Base-by-base conservation (phyloP, 1,284 basidiomycete genomes). In the Pseudozyma hubeiensis region DNA sequence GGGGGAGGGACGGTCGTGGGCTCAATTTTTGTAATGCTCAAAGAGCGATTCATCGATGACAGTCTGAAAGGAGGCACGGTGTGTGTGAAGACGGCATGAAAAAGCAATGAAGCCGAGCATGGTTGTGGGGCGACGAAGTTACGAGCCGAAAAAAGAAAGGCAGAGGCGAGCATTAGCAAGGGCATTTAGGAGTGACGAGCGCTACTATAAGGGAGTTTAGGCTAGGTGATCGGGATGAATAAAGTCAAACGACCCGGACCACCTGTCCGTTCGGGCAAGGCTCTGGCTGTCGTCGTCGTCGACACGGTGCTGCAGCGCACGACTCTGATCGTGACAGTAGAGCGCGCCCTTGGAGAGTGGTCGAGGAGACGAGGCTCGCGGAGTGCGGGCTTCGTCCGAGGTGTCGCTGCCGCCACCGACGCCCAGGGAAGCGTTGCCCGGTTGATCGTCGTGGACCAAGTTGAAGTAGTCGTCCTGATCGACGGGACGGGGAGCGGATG, bases 171-270 rank as follows among this genome's bases (percentile, higher is more conserved):
- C 43, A 44, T 44, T 44, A 44, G 43, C 43, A 44, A 44, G 43
- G 24, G 43, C 43, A 19, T 24, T 9, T 46, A 34, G 19, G 13
- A 4, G 35, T 47, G 49, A 13, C n/a, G 40, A n/a, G n/a, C 24
- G 24, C 24, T 24, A 24, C 16, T 46, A n/a, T 10, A 46, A 50
- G 47, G 9, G 31, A 45, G 13, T 3, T 46, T 43, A 62, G 10
- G 52, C 57, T 6, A 69, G 71, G 48, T 74, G 71, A 17, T 74
- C 71, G 9, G 71, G 71, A 49, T 74, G 71, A 37, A 74, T 69
- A 39, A 74, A 69, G 53, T 69, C 59, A 43, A 74, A 58, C 35
- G 39, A 46, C 10, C 35, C 54, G 9, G 39, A 43, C 64, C 58
- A 65, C 16, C 50, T 30, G 40, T 49, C 34, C 17, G 19, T 31